Base-by-base conservation (phyloP, 1,139 yeast genomes). In the Scheffersomyces stambukii region DNA sequence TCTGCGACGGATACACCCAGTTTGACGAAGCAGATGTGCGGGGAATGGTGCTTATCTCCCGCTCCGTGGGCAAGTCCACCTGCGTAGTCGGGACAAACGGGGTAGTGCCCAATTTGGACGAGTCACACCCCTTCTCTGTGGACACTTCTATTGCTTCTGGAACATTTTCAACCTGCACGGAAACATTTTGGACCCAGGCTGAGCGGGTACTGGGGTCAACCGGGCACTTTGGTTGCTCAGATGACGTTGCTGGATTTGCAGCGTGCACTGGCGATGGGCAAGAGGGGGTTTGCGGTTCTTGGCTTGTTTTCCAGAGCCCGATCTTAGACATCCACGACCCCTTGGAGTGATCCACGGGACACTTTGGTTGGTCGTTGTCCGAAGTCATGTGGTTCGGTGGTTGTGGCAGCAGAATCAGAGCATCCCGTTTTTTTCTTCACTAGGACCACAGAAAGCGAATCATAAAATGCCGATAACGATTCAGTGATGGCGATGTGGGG, bases 1-100 rank as follows among this genome's bases (percentile, higher is more conserved):
- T 85, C 53, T 91, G 95, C 2, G 95, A 83, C 7, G 98, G 98
- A 50, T 91, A 91, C 2, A 91, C 72, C 98, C 98, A 91, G 60
- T 88, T 82, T 1, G 65, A 41, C 3, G 62, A 58, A 13, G 65
- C 52, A 2, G 75, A 75, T 0, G 94, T 81, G 30, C 96, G 66
- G 20, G 97, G 97, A 29, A 89, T 89, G 2, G 94, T 74, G 13
- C 94, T 81, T 8, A 84, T 60, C 43, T 80, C 91, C 40, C 97
- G 64, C 2, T 81, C 88, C 5, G 69, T 69, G 0, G 88, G 81
- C 19, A 81, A 54, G 6, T 53, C 45, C 0, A 65, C 62, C 24
- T 56, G 44, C 3, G 62, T 50, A 4, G 48, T 40, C n/a, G n/a
- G n/a, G n/a, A n/a, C n/a, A n/a, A n/a, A n/a, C 2, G 34, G 32